These are phyloP conservation scores for Aspergillus novoparasiticus DNA, from an alignment of 2,329 filamentous ascomycete species.

Conservation along the genomic window DNA sequence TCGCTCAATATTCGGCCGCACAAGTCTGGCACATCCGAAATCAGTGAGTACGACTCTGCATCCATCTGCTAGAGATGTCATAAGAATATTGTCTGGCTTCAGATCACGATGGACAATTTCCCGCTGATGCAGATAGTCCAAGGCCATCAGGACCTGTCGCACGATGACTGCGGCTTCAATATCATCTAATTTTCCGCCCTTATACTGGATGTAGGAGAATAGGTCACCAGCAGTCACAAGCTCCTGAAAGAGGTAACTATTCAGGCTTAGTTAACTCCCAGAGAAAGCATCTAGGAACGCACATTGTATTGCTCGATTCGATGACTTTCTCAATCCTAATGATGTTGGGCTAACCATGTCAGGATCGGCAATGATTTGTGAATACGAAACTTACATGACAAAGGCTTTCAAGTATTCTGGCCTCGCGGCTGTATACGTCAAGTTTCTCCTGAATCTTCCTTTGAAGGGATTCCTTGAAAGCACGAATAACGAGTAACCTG, in stretches of 20 bases:
- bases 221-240: conserved; percentile 63
- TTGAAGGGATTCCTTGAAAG: conserved; percentile 18
- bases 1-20: conserved; percentile 35
- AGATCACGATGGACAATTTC: conserved; percentile 64
- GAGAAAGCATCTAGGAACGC: conserved; percentile 19
- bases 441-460: conserved; percentile 32
- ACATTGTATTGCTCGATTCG: conserved; percentile 55
- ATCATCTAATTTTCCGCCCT: conserved; percentile 50
- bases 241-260: conserved; percentile 63
- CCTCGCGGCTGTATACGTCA: conserved; percentile 41
- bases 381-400: conserved; percentile 47
- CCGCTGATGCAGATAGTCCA: conserved; percentile 60
- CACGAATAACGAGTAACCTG: not conserved
- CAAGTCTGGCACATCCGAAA: conserved; percentile 58
- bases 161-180: conserved; percentile 57
- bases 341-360: conserved; percentile 57
- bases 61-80: conserved; percentile 55
- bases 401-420: conserved; percentile 53
- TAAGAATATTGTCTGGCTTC: conserved; percentile 65
- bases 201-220: conserved; percentile 60
- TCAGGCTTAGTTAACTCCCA: not conserved
- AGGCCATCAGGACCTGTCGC: conserved; percentile 58
- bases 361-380: not conserved
- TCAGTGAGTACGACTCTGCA: conserved; percentile 62
- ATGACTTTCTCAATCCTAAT: conserved; percentile 60